A percentile compares a stretch with the other conserved stretches of the same genome.
Evolutionary conservation across 2,329 filamentous ascomycete species (phyloP).

Genomic region (Fusarium illudens): DNA sequence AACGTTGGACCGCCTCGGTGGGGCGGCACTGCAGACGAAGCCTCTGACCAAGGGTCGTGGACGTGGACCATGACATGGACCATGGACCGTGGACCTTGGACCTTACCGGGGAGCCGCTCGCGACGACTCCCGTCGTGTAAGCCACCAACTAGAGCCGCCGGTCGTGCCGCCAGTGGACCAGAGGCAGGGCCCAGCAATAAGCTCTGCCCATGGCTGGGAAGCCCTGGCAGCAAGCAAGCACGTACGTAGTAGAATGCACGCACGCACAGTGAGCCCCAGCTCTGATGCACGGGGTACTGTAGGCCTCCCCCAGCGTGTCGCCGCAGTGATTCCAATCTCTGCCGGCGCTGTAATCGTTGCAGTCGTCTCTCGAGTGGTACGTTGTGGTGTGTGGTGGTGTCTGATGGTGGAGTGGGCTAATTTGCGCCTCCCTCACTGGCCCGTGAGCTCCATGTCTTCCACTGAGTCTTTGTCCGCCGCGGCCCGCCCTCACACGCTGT

Average conservation of each 20-base stretch:
- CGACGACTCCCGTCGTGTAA: background rate
- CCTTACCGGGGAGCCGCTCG: no score
- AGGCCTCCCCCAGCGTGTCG: conserved; percentile 12
- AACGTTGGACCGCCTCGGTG: conserved; percentile 36
- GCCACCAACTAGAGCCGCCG: conserved; percentile 15
- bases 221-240: no score
- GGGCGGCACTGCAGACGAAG: conserved; percentile 22
- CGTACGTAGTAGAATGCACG: no score
- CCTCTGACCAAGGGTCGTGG: background rate
- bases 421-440: conserved; percentile 28
- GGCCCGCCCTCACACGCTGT: conserved; percentile 27
- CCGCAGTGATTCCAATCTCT: conserved; percentile 17
- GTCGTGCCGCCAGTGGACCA: conserved; percentile 18
- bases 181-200: background rate
- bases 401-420: conserved; percentile 30
- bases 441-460: conserved; percentile 17
- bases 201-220: background rate
- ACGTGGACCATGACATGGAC: no score
- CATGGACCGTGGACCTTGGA: background rate
- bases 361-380: background rate
- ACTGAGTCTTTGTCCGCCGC: conserved; percentile 1
- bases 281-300: conserved; percentile 13
- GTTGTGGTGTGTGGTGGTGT: conserved; percentile 6
- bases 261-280: conserved; percentile 20
- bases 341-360: background rate